Evolutionary conservation across 2,329 filamentous ascomycete species (phyloP).

Genomic region (Aspergillus latus): DNA sequence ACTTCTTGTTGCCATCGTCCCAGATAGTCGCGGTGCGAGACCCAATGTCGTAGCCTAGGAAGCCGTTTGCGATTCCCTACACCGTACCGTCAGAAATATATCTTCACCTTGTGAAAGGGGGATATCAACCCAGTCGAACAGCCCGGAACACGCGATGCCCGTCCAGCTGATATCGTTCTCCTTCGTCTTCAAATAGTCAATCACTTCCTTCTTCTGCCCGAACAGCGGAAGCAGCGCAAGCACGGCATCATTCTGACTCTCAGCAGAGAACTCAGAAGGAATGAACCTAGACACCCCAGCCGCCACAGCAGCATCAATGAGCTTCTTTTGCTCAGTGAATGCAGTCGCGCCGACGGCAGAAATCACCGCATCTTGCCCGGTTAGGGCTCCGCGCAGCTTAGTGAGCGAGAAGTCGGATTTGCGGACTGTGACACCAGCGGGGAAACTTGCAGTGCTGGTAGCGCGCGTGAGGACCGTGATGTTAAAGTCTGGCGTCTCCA

Average conservation of each 20-base stretch:
- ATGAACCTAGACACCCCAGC: conserved; percentile 37
- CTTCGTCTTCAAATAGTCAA: conserved; percentile 56
- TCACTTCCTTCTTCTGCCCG: conserved; percentile 26
- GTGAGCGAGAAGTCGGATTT: conserved; percentile 27
- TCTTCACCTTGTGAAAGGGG: too few relatives aligned
- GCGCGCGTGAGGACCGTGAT: conserved; percentile 29
- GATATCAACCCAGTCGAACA: conserved; percentile 57
- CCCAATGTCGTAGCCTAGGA: conserved; percentile 54
- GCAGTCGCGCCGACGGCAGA: conserved; percentile 27
- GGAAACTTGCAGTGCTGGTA: conserved; percentile 21
- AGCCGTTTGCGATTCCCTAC: conserved; percentile 50
- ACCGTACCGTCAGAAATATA: background rate
- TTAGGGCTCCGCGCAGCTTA: conserved; percentile 26
- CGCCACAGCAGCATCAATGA: conserved; percentile 33
- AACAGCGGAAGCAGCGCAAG: conserved; percentile 28
- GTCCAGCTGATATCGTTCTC: conserved; percentile 59
- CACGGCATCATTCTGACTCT: conserved; percentile 27
- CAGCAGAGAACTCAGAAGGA: conserved; percentile 34
- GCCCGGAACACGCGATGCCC: conserved; percentile 56
- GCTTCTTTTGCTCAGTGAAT: conserved; percentile 28
- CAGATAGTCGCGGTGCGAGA: conserved; percentile 55
- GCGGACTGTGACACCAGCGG: conserved; percentile 20
- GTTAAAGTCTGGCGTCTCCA: conserved; percentile 17
- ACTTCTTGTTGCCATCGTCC: conserved; percentile 56
- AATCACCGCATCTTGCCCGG: conserved; percentile 33